Conservation (phyloP, 331 rosid species). For the Dryas integrifolia region DNA sequence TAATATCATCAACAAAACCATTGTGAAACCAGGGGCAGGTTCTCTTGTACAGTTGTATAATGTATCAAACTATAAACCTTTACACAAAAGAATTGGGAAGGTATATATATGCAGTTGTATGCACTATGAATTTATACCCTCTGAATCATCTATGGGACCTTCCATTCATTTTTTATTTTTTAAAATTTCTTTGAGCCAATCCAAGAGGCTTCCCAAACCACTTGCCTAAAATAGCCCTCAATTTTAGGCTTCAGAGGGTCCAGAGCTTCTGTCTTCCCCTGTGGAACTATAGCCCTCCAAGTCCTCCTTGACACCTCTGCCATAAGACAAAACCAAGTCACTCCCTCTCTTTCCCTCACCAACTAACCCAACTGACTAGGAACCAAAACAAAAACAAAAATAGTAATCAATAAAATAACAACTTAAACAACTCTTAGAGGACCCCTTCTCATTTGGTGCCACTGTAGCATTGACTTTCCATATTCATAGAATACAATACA, state of each 20-base stretch:
- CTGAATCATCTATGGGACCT: background rate
- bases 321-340: constrained; percentile 9
- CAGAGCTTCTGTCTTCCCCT: constrained; percentile 35
- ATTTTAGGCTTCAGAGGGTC: constrained; percentile 29
- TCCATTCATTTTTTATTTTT: background rate
- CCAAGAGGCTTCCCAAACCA: constrained; percentile 14
- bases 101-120: background rate
- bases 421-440: constrained; percentile 34
- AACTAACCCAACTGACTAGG: constrained; percentile 31
- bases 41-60: background rate
- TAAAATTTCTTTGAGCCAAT: background rate
- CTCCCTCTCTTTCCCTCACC: constrained; percentile 34
- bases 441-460: constrained; percentile 37
- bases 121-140: background rate
- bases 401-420: constrained; percentile 23
- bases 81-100: background rate
- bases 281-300: constrained; percentile 24
- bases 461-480: constrained; percentile 28
- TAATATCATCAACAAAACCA: background rate
- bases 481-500: constrained; percentile 17
- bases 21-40: background rate
- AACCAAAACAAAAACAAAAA: constrained; percentile 13
- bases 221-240: constrained; percentile 40
- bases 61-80: background rate
- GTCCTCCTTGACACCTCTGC: constrained; percentile 40